Evolutionary conservation across 2,329 filamentous ascomycete species (phyloP).

Genomic region (Aspergillus japonicus): DNA sequence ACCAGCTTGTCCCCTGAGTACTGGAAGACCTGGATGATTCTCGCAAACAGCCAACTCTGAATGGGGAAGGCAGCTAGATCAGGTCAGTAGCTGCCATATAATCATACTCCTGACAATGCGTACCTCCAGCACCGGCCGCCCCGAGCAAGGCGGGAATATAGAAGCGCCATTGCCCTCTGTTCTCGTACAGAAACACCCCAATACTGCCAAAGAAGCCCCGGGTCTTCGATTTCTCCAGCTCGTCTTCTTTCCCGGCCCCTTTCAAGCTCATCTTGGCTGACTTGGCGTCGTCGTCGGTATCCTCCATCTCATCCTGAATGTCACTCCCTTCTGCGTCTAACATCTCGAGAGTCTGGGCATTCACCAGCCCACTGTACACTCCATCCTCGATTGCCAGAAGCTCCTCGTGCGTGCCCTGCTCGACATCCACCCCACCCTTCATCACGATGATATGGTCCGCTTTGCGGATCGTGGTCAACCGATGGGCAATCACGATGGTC

Average conservation of each 20-base stretch:
- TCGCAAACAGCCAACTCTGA: constrained; percentile 49
- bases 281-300: constrained; percentile 5
- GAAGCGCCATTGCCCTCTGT: constrained; percentile 29
- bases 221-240: background rate
- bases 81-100: background rate
- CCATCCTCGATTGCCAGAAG: constrained; percentile 61
- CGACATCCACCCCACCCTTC: constrained; percentile 66
- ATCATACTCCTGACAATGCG: constrained; percentile 6
- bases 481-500: constrained; percentile 75
- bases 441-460: constrained; percentile 79
- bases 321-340: constrained; percentile 9
- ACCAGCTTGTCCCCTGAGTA: constrained; percentile 40
- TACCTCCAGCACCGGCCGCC: constrained; percentile 33
- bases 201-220: constrained; percentile 21
- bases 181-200: constrained; percentile 33
- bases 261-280: background rate
- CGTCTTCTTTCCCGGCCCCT: background rate
- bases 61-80: constrained; percentile 31
- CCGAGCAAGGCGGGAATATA: constrained; percentile 27
- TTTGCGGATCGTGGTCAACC: constrained; percentile 69
- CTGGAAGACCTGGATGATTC: constrained; percentile 50
- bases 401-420: constrained; percentile 73
- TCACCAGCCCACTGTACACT: constrained; percentile 67
- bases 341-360: constrained; percentile 38
- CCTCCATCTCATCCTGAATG: background rate